These are phyloP conservation scores for Huntiella omanensis DNA, from an alignment of 2,329 filamentous ascomycete species.

Conservation along the genomic window DNA sequence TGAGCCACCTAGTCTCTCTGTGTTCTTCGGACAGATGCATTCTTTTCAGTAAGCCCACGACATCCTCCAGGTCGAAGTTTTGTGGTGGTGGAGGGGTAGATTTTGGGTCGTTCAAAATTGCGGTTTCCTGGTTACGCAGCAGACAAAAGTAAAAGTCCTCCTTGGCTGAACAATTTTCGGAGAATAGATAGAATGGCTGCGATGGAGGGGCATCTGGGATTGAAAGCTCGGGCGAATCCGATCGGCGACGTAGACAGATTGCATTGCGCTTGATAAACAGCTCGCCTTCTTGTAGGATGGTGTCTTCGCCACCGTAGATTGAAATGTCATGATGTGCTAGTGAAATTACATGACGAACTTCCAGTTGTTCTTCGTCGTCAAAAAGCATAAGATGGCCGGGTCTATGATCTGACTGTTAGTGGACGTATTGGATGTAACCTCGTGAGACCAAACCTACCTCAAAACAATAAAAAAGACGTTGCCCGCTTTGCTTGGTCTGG, in stretches of 20 bases:
- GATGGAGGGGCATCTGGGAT: slow-evolving; percentile 36
- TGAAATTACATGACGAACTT: slow-evolving; percentile 90
- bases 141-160: slow-evolving; percentile 97
- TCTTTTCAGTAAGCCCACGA: slow-evolving; percentile 75
- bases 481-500: slow-evolving; percentile 45
- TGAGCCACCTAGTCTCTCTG: slow-evolving; percentile 78
- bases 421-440: neutral
- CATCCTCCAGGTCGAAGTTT: slow-evolving; percentile 68
- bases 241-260: slow-evolving; percentile 55
- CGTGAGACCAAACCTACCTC: slow-evolving; percentile 34
- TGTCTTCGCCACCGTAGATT: slow-evolving; percentile 60
- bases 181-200: slow-evolving; percentile 86
- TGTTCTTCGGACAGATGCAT: slow-evolving; percentile 86
- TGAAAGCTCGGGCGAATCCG: slow-evolving; percentile 31
- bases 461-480: slow-evolving; percentile 90
- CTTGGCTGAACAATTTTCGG: slow-evolving; percentile 86
- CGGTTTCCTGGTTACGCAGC: slow-evolving; percentile 63
- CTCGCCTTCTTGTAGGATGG: slow-evolving; percentile 69
- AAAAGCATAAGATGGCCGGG: slow-evolving; percentile 96
- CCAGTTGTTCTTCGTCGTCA: slow-evolving; percentile 84
- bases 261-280: slow-evolving; percentile 91
- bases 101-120: slow-evolving; percentile 21
- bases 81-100: slow-evolving; percentile 36
- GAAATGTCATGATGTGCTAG: slow-evolving; percentile 72
- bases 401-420: slow-evolving; percentile 24